Conservation (phyloP, 108 stramenopile species). For the Fistulifera pelliculosa region DNA sequence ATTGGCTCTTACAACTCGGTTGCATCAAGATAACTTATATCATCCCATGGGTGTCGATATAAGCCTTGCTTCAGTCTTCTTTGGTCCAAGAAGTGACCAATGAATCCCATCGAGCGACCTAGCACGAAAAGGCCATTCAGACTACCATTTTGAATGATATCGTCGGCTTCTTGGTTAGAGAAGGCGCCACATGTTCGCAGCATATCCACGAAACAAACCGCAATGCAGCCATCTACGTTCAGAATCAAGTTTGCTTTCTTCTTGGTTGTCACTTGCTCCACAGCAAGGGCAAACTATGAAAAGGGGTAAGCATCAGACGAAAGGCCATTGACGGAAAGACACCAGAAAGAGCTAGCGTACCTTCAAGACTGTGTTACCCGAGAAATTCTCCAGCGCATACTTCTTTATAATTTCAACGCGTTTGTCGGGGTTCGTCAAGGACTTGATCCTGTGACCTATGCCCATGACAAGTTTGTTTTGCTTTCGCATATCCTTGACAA, state of each 20-base stretch:
- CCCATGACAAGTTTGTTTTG: slow-evolving; percentile 89
- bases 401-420: slow-evolving; percentile 82
- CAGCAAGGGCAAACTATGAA: slow-evolving; percentile 78
- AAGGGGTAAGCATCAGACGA: too few species aligned
- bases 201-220: slow-evolving; percentile 88
- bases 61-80: slow-evolving; percentile 87
- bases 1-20: too few species aligned
- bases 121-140: slow-evolving; percentile 87
- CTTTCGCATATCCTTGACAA: slow-evolving; percentile 73
- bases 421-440: slow-evolving; percentile 79
- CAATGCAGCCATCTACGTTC: slow-evolving; percentile 92
- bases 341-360: too few species aligned
- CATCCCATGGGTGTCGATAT: slow-evolving; percentile 89
- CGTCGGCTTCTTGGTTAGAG: slow-evolving; percentile 74
- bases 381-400: slow-evolving; percentile 76
- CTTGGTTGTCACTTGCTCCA: slow-evolving; percentile 85
- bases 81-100: slow-evolving; percentile 88
- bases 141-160: slow-evolving; percentile 79
- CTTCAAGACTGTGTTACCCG: slow-evolving; percentile 45
- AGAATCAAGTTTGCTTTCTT: slow-evolving; percentile 86
- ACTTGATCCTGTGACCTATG: slow-evolving; percentile 85
- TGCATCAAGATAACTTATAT: slow-evolving; percentile 64
- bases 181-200: slow-evolving; percentile 87
- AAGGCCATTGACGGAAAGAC: too few species aligned
- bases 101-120: slow-evolving; percentile 82